Conservation (phyloP, 2,329 filamentous ascomycete genomes). For the Nannizziopsis barbatae region DNA sequence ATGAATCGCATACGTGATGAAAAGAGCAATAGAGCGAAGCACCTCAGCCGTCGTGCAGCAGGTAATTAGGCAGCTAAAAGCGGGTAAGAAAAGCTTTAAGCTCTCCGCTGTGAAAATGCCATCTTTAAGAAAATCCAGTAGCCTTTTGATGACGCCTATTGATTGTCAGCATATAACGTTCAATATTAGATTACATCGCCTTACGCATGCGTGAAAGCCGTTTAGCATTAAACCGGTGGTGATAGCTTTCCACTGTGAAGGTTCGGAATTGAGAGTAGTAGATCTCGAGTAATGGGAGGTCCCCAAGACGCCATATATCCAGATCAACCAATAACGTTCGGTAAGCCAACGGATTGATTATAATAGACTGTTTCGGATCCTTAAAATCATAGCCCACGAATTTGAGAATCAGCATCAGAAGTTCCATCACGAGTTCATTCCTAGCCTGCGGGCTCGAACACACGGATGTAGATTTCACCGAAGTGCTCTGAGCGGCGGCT, state of each 20-base stretch:
- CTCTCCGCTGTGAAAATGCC: slow-evolving; percentile 64
- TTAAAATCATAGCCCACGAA: slow-evolving; percentile 81
- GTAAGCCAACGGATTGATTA: slow-evolving; percentile 91
- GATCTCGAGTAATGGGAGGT: slow-evolving; percentile 64
- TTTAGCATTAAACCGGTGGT: slow-evolving; percentile 83
- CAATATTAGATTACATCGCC: slow-evolving; percentile 22
- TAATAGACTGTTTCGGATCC: slow-evolving; percentile 76
- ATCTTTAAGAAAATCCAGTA: slow-evolving; percentile 81
- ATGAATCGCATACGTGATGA: slow-evolving; percentile 86
- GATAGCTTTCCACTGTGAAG: slow-evolving; percentile 81
- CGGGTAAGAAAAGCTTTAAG: slow-evolving; percentile 62
- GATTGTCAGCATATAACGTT: slow-evolving; percentile 16
- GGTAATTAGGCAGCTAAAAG: slow-evolving; percentile 68
- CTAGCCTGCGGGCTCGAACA: slow-evolving; percentile 36
- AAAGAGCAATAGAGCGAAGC: slow-evolving; percentile 75
- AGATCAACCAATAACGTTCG: slow-evolving; percentile 83
- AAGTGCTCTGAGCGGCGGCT: slow-evolving; percentile 21
- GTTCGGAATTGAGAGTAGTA: slow-evolving; percentile 89
- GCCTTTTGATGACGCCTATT: slow-evolving; percentile 72
- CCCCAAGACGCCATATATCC: slow-evolving; percentile 80
- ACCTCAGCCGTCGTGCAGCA: slow-evolving; percentile 75
- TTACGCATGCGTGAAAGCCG: slow-evolving; percentile 80
- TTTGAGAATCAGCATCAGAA: slow-evolving; percentile 65
- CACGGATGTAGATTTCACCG: slow-evolving; percentile 36
- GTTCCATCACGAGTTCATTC: slow-evolving; percentile 43